Conservation (phyloP, 139 green algal species). For the Chlamydomonas eustigma region DNA sequence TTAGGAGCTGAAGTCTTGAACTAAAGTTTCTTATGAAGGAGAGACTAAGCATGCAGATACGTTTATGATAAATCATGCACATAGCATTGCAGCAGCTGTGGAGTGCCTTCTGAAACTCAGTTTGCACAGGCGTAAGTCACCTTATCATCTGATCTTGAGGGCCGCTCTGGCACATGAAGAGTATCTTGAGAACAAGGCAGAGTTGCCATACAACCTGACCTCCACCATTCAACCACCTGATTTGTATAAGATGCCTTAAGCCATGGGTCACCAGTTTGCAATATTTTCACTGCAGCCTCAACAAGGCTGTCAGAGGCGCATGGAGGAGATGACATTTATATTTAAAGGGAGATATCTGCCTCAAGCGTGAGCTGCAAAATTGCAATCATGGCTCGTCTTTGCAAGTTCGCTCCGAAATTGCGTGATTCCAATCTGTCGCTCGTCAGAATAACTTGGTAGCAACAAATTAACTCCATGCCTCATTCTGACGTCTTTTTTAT, state of each 20-base stretch:
- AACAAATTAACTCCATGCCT: no score
- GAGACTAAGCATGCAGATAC: background rate
- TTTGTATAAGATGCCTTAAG: background rate
- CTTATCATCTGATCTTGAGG: background rate
- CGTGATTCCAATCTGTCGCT: no score
- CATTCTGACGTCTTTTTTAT: no score
- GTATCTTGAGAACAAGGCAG: background rate
- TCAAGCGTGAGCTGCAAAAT: no score
- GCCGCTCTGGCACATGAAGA: background rate
- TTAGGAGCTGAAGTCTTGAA: background rate
- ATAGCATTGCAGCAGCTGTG: background rate
- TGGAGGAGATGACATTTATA: background rate
- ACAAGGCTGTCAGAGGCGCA: background rate
- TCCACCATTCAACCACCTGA: background rate
- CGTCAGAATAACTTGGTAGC: no score
- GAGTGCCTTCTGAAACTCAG: background rate
- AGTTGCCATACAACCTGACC: background rate
- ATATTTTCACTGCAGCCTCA: background rate
- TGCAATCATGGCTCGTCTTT: no score
- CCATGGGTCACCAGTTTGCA: background rate
- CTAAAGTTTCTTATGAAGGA: constrained; percentile 1
- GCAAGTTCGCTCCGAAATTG: no score
- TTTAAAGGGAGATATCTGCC: no score
- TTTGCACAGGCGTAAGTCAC: background rate
- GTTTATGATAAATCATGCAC: background rate